Evolutionary conservation across 495 filamentous ascomycete genomes (phyloP).

Genomic region (Aspergillus mulundensis): DNA sequence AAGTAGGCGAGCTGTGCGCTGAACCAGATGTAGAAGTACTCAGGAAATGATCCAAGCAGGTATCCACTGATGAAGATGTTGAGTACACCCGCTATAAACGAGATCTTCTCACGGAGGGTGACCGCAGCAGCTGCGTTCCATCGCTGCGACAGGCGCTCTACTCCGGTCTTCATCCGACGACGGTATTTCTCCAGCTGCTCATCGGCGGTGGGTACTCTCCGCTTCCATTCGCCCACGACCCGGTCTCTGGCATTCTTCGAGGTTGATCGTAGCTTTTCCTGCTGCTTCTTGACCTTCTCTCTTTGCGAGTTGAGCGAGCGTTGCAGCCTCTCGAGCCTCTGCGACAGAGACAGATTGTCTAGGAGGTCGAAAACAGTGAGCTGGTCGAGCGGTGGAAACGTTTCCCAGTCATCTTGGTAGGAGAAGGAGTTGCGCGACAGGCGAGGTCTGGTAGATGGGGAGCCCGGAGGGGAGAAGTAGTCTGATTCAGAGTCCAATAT

Average conservation of each 20-base stretch:
- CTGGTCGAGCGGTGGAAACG: constrained; percentile 83
- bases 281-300: constrained; percentile 77
- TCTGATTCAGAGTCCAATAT: constrained; percentile 28
- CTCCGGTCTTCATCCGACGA: constrained; percentile 75
- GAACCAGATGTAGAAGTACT: constrained; percentile 92
- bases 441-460: constrained; percentile 24
- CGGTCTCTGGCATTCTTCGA: constrained; percentile 59
- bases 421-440: constrained; percentile 76
- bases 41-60: constrained; percentile 78
- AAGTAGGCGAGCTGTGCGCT: constrained; percentile 81
- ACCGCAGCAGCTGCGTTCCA: constrained; percentile 89
- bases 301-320: constrained; percentile 73
- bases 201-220: constrained; percentile 75
- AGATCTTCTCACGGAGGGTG: constrained; percentile 86
- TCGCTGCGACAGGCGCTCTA: constrained; percentile 78
- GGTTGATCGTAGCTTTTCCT: constrained; percentile 63
- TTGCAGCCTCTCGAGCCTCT: constrained; percentile 85
- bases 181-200: constrained; percentile 90
- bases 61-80: constrained; percentile 97
- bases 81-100: constrained; percentile 92
- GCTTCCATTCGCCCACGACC: constrained; percentile 84
- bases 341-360: constrained; percentile 86
- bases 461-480: constrained; percentile 32
- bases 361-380: constrained; percentile 88
- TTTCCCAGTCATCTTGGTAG: constrained; percentile 86